Evolutionary conservation across 768 basidiomycete species (phyloP).

Genomic region (Agrocybe praecox): DNA sequence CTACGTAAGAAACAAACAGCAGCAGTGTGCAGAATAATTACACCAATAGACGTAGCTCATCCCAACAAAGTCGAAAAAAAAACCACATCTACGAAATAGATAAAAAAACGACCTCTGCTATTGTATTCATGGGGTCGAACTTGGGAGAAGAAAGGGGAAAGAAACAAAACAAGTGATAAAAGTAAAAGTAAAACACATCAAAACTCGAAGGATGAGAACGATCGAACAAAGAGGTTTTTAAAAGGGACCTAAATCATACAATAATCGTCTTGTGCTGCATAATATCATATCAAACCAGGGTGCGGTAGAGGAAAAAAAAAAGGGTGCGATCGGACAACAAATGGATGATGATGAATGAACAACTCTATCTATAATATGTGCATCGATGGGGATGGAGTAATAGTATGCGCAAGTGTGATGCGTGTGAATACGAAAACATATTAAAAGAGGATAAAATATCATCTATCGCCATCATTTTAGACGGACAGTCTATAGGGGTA

Average conservation of each 20-base stretch:
- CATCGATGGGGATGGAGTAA: no score
- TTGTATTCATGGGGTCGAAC: not conserved
- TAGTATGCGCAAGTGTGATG: not conserved
- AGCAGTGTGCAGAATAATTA: conserved; percentile 1
- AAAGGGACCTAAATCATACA: conserved; percentile 26
- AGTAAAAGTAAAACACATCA: conserved; percentile 14
- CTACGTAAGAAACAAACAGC: not conserved
- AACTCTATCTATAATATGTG: conserved; percentile 1
- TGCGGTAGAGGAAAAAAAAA: conserved; percentile 11
- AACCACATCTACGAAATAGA: conserved; percentile 9
- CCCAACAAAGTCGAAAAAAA: conserved; percentile 7
- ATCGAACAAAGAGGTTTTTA: conserved; percentile 1
- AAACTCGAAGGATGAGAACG: conserved; percentile 12
- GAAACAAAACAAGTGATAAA: conserved; percentile 2
- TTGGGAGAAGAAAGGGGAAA: not conserved
- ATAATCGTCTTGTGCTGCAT: conserved; percentile 26
- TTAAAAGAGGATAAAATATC: not conserved
- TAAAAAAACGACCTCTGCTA: conserved; percentile 3
- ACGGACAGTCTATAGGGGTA: not conserved
- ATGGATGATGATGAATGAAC: conserved; percentile 1
- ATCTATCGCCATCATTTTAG: conserved; percentile 2
- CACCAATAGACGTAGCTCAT: conserved; percentile 6
- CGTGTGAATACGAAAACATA: not conserved
- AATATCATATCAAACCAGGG: conserved; percentile 12
- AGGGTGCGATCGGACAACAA: conserved; percentile 10